Evolutionary conservation across 257 asterid species (phyloP), one percentile per base, ranked within the genome.

Genomic region (Solanum medicagineum): DNA sequence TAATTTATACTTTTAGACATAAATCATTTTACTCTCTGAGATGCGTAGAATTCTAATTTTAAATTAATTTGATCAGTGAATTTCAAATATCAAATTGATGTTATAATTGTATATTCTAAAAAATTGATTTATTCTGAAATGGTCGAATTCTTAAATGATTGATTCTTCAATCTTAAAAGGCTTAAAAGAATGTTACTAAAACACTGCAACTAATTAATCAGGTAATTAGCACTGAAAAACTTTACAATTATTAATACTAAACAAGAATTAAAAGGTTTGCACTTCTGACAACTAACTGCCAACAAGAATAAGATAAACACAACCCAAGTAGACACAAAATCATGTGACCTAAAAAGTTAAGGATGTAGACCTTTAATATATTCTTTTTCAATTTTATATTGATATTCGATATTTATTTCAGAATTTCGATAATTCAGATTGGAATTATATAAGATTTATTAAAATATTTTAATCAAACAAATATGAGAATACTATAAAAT

Each of bases 271-370:
- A 60, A 60, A 60, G 32, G 15, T 60, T n/a, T 22, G 80, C n/a
- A 77, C 6, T 59, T 74, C 84, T 84, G 86, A 81, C 89, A 88
- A 87, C 87, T 55, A 84, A 84, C 81, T 22, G 80, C 84, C 83
- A 88, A 75, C 80, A 63, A 70, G 53, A 71, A 70, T 63, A 86
- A 19, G 36, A 77, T 84, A 51, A 40, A 70, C 53, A 70, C 53
- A 70, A 70, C 62, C 80, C 80, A 82, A 69, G 54, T 77, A 84
- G 84, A 84, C 84, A 86, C 44, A 86, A 77, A 51, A 26, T 86
- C 88, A 89, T 75, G 89, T 85, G 89, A 82, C 79, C 54, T 81
- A 82, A 82, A 77, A 80, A 59, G 45, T 53, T 83, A 79, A 60
- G 29, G 26, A 79, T 10, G 16, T 79, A 53, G 24, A 17, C 17